Evolutionary conservation across 371 early-diverging fungal species (phyloP).

Genomic region (Sporodiniella umbellata): DNA sequence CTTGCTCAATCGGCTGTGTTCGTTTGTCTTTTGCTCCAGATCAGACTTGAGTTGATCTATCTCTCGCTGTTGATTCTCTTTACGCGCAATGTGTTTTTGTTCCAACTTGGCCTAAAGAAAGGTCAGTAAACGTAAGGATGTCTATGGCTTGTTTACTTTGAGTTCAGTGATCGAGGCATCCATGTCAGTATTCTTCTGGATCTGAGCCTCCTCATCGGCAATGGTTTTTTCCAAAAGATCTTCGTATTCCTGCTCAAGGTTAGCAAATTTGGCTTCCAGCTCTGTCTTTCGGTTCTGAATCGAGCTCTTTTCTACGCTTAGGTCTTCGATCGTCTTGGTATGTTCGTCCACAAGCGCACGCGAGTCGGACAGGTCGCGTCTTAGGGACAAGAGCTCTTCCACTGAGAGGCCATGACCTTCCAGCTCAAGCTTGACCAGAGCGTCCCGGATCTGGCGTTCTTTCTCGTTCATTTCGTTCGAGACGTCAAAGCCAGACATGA

Average conservation of each 20-base stretch:
- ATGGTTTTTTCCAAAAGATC: slow-evolving; percentile 91
- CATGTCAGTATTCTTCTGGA: slow-evolving; percentile 58
- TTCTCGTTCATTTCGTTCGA: slow-evolving; percentile 69
- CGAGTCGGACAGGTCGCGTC: slow-evolving; percentile 74
- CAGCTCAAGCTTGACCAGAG: slow-evolving; percentile 61
- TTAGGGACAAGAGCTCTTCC: slow-evolving; percentile 73
- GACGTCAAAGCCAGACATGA: slow-evolving; percentile 84
- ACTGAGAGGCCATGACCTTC: slow-evolving; percentile 43
- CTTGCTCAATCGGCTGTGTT: slow-evolving; percentile 59
- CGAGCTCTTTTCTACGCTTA: slow-evolving; percentile 58
- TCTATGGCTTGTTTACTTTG: slow-evolving; percentile 35
- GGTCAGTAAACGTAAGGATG: neutral
- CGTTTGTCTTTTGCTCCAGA: slow-evolving; percentile 66
- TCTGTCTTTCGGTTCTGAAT: slow-evolving; percentile 66
- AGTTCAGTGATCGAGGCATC: slow-evolving; percentile 75
- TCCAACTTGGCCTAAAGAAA: slow-evolving; percentile 69
- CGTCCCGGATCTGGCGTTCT: slow-evolving; percentile 71
- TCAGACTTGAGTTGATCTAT: slow-evolving; percentile 68
- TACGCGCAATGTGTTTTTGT: slow-evolving; percentile 71
- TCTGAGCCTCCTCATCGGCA: slow-evolving; percentile 78
- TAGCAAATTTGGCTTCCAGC: slow-evolving; percentile 67
- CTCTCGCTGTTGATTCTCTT: slow-evolving; percentile 75
- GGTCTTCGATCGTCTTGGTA: slow-evolving; percentile 63
- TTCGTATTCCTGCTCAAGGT: slow-evolving; percentile 85
- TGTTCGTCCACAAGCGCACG: slow-evolving; percentile 68